phyloP scores from a whole-genome alignment of 768 basidiomycete species.

The Strobilomyces echinocephalus region DNA sequence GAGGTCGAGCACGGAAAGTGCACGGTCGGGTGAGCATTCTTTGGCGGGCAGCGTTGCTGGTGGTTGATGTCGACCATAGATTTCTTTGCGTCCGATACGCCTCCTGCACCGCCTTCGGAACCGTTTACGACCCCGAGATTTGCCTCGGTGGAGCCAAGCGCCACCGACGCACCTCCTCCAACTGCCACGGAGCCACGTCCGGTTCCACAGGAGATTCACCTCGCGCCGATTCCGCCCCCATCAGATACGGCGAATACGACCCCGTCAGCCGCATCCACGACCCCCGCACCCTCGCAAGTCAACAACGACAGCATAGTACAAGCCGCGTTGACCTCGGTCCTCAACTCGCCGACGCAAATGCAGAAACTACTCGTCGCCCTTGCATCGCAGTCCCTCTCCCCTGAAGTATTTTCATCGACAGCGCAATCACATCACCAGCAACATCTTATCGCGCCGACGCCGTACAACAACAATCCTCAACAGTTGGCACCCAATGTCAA shows the following conservation, averaged over 20 bases:
- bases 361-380: constrained; percentile 53
- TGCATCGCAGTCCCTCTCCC: constrained; percentile 21
- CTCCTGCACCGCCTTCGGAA: constrained; percentile 36
- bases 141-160: constrained; percentile 24
- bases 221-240: constrained; percentile 10
- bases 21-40: constrained; percentile 14
- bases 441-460: constrained; percentile 27
- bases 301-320: constrained; percentile 47
- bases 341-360: constrained; percentile 48
- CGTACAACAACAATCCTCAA: constrained; percentile 19
- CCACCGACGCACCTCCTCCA: constrained; percentile 16
- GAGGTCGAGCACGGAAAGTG: constrained; percentile 26
- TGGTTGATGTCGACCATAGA: constrained; percentile 25
- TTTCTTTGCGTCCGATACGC: constrained; percentile 45
- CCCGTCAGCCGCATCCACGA: constrained; percentile 6
- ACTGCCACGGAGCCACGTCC: constrained; percentile 9
- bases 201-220: constrained; percentile 14
- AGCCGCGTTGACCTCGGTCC: constrained; percentile 46
- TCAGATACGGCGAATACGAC: constrained; percentile 10
- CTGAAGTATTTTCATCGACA: constrained; percentile 20
- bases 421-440: constrained; percentile 19
- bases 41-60: neutral
- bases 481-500: constrained; percentile 2
- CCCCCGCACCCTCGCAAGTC: constrained; percentile 8
- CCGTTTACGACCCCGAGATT: constrained; percentile 23